Evolutionary conservation across 163 green algal species (phyloP), one percentile per base, ranked within the genome.

Genomic region (Chlorella variabilis): DNA sequence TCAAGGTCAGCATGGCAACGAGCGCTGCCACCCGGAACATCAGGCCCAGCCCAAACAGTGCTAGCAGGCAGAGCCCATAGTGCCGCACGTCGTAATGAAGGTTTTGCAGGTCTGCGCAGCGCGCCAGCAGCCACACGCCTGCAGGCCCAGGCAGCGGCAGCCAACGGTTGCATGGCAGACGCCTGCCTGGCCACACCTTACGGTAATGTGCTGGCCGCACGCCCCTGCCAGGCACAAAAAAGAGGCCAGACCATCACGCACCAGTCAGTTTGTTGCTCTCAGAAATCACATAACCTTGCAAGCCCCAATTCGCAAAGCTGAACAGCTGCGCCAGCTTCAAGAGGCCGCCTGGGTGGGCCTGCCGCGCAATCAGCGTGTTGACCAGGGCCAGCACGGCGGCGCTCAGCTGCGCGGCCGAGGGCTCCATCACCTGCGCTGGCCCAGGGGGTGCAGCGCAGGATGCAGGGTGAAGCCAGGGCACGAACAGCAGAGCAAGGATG

Each of bases 51-150:
- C 58, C 81, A 25, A 86, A 56, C 38, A 92, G 84, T 5, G 79
- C 66, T 58, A 74, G 71, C 59, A 92, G 71, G 58, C 78, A 90
- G 18, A 45, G 38, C 42, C 81, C 82, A 49, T 89, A 92, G 39
- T 48, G 58, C 9, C 77, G 83, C 2, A 92, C 83, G 36, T 89
- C 83, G 59, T 92, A 92, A 3, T 58, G 48, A 23, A 94, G 77
- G 2, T 45, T 69, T 29, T 85, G 51, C 66, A 94, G 81, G 75
- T 93, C 90, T 7, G 90, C 90, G 39, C 90, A 94, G 0, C 90
- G 84, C 9, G 90, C 90, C 34, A 93, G 79, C 73, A 94, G 80
- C 89, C 89, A 93, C 21, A 92, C 89, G 23, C 87, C 87, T 85
- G 80, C 71, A 48, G 31, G 5, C 3, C 31, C 33, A 48, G 31